phyloP scores from a whole-genome alignment of 148 eudicot species.

The Rhododendron molle region DNA sequence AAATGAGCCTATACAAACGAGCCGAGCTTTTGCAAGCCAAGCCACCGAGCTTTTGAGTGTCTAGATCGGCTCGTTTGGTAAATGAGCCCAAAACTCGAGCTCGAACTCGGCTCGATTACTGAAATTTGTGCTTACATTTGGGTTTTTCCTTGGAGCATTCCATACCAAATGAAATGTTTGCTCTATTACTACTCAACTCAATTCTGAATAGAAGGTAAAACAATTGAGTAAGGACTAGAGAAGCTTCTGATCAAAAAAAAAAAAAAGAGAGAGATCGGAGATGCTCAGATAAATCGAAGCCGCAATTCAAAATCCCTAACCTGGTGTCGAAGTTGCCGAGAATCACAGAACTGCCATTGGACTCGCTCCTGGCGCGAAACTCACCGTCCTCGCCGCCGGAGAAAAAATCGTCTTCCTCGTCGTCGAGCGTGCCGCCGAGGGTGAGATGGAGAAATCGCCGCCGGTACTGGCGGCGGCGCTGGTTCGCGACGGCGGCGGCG shows the following conservation, averaged over 20 bases:
- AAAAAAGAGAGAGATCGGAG: not conserved
- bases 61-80: not conserved
- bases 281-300: conserved; percentile 12
- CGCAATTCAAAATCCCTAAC: conserved; percentile 38
- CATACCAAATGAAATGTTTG: not conserved
- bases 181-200: not conserved
- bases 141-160: not conserved
- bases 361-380: conserved; percentile 7
- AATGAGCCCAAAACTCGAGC: no score
- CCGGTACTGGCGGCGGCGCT: conserved; percentile 38
- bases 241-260: not conserved
- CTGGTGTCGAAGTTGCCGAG: conserved; percentile 24
- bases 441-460: conserved; percentile 77
- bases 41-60: not conserved
- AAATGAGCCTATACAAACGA: not conserved
- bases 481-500: conserved; percentile 13
- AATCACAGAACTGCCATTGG: conserved; percentile 30
- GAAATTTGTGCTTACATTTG: not conserved
- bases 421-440: conserved; percentile 79
- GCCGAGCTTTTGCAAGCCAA: no score
- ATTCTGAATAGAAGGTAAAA: not conserved
- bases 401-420: conserved; percentile 50
- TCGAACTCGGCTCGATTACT: no score
- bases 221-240: not conserved
- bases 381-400: conserved; percentile 59